phyloP scores from a whole-genome alignment of 2,329 filamentous ascomycete genomes.

The Golovinomyces cichoracearum region DNA sequence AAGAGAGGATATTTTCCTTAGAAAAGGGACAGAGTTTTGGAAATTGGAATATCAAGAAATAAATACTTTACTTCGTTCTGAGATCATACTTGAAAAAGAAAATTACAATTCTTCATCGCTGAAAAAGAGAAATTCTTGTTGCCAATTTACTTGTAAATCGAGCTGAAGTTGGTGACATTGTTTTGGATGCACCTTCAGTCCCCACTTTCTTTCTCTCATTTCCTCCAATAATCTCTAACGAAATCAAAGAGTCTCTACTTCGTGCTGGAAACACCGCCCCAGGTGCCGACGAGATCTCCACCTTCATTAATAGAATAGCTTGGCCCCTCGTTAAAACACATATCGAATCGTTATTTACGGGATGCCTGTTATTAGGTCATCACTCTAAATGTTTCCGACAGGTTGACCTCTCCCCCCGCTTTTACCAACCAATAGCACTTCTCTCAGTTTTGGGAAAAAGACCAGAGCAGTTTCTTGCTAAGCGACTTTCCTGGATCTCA shows the following conservation, averaged over 20 bases:
- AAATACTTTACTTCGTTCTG: no score
- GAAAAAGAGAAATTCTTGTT: no score
- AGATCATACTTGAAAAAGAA: no score
- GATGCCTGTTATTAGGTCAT: not conserved
- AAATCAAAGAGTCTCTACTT: not conserved
- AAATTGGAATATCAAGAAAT: no score
- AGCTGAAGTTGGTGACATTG: no score
- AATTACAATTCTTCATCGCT: no score
- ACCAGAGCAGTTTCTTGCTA: not conserved
- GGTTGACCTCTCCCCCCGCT: not conserved
- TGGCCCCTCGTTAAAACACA: not conserved
- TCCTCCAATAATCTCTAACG: not conserved
- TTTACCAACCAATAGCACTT: not conserved
- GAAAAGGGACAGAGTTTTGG: no score
- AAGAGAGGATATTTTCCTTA: no score
- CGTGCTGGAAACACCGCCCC: not conserved
- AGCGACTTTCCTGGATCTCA: not conserved
- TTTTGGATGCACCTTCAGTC: not conserved
- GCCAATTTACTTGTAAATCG: no score
- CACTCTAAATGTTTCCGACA: not conserved
- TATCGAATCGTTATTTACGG: not conserved
- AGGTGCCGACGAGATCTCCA: not conserved
- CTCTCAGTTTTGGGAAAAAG: not conserved
- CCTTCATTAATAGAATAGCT: not conserved
- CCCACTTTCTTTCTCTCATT: not conserved